Evolutionary conservation across 805 yeast genomes (phyloP).

Genomic region (Lipomyces chichibuensis): DNA sequence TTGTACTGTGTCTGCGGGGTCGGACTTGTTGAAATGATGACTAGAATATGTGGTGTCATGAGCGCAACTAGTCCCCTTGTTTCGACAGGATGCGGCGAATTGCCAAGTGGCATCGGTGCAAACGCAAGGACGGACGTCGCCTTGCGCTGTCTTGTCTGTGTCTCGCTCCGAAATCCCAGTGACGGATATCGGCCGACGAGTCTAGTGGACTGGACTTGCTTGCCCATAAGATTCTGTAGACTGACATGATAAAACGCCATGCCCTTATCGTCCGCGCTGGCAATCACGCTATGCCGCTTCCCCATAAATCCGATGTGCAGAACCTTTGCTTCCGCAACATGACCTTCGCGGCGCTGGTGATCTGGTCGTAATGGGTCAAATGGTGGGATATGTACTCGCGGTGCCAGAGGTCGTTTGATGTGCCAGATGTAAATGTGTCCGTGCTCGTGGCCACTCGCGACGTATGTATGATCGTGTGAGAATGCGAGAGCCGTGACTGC

Average conservation of each 20-base stretch:
- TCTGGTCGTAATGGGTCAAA: constrained; percentile 26
- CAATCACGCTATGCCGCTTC: constrained; percentile 57
- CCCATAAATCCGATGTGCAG: constrained; percentile 54
- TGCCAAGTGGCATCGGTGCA: constrained; percentile 63
- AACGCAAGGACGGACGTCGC: constrained; percentile 49
- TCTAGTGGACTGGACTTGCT: constrained; percentile 52
- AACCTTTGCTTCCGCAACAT: constrained; percentile 48
- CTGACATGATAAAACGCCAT: constrained; percentile 67
- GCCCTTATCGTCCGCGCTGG: constrained; percentile 61
- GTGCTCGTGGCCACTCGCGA: constrained; percentile 67
- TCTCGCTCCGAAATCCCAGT: constrained; percentile 36
- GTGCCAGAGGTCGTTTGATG: constrained; percentile 44
- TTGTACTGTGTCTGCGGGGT: constrained; percentile 57
- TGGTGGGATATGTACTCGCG: constrained; percentile 44
- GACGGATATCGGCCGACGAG: constrained; percentile 55
- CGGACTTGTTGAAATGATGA: constrained; percentile 60
- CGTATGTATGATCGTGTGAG: constrained; percentile 67
- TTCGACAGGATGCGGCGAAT: constrained; percentile 58
- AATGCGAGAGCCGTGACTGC: constrained; percentile 59
- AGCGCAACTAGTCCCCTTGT: constrained; percentile 62
- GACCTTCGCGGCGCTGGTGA: constrained; percentile 44
- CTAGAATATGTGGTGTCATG: constrained; percentile 55
- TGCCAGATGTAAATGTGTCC: constrained; percentile 79
- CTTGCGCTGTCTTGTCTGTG: constrained; percentile 34
- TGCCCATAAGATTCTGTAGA: constrained; percentile 58